Evolutionary conservation across 176 grass and related monocot species (phyloP).

Genomic region (Carex kokanica): DNA sequence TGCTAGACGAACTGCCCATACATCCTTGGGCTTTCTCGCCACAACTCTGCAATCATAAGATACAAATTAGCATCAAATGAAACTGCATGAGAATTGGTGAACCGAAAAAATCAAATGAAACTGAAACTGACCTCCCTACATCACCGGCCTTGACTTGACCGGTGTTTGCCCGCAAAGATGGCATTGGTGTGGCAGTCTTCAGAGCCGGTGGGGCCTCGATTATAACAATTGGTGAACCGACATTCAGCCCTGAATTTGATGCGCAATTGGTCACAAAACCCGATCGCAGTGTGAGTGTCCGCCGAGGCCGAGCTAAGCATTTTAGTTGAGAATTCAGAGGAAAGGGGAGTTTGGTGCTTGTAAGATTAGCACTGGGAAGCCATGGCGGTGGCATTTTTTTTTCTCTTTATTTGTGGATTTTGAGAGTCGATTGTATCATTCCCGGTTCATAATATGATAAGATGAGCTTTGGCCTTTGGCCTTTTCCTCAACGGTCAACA

Average conservation of each 20-base stretch:
- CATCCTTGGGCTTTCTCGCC: conserved; percentile 76
- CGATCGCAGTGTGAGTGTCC: not conserved
- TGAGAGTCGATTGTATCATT: not conserved
- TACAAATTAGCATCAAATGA: not conserved
- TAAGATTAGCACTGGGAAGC: not conserved
- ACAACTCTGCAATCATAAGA: conserved; percentile 42
- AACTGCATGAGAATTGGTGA: not conserved
- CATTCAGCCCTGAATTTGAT: conserved; percentile 33
- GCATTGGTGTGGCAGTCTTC: conserved; percentile 76
- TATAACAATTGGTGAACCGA: conserved; percentile 67
- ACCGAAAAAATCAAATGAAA: not conserved
- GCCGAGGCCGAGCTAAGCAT: not conserved
- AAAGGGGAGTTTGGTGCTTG: not conserved
- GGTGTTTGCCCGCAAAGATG: conserved; percentile 57
- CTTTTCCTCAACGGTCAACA: not conserved
- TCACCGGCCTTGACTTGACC: conserved; percentile 72
- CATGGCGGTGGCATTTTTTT: not conserved
- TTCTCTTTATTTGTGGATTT: not conserved
- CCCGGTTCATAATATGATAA: not conserved
- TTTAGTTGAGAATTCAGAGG: not conserved
- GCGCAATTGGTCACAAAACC: conserved; percentile 22
- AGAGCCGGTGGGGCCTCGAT: conserved; percentile 46
- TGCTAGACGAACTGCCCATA: conserved; percentile 80
- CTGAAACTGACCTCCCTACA: conserved; percentile 60
- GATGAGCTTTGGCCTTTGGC: not conserved